Conservation (phyloP, 257 asterid genomes). For the Ophiorrhiza pumila region DNA sequence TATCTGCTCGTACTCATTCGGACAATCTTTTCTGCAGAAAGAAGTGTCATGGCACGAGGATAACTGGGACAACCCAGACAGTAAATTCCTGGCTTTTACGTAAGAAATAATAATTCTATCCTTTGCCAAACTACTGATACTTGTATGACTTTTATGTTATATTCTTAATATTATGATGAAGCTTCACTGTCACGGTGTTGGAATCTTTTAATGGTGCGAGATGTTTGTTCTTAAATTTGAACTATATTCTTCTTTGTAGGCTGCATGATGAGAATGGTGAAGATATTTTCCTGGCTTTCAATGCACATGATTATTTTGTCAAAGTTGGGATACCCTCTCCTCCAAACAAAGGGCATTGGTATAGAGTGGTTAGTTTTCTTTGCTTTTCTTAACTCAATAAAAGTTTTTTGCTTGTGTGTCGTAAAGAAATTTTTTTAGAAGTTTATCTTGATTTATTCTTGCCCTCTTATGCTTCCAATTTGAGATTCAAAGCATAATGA, state of each 20-base stretch:
- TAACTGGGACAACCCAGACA: slow-evolving; percentile 80
- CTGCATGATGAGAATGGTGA: slow-evolving; percentile 75
- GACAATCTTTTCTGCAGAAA: slow-evolving; percentile 41
- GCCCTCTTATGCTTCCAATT: not conserved
- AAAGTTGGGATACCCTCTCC: slow-evolving; percentile 64
- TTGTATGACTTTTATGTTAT: not conserved
- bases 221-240: not conserved
- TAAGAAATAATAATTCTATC: slow-evolving; percentile 35
- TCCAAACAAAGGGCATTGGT: slow-evolving; percentile 59
- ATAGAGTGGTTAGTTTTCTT: slow-evolving; percentile 73
- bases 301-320: slow-evolving; percentile 69
- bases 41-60: slow-evolving; percentile 97
- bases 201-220: not conserved
- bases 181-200: not conserved
- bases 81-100: slow-evolving; percentile 95
- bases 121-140: not conserved
- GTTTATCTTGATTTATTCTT: not conserved
- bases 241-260: slow-evolving; percentile 35
- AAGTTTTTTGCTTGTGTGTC: not conserved
- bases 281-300: slow-evolving; percentile 74
- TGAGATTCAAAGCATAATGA: not conserved
- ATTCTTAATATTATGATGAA: not conserved
- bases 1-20: slow-evolving; percentile 6
- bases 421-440: not conserved
- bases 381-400: not conserved